Evolutionary conservation across 2,329 filamentous ascomycete genomes (phyloP), one percentile per base, ranked within the genome.

Genomic region (Xylaria sp.): DNA sequence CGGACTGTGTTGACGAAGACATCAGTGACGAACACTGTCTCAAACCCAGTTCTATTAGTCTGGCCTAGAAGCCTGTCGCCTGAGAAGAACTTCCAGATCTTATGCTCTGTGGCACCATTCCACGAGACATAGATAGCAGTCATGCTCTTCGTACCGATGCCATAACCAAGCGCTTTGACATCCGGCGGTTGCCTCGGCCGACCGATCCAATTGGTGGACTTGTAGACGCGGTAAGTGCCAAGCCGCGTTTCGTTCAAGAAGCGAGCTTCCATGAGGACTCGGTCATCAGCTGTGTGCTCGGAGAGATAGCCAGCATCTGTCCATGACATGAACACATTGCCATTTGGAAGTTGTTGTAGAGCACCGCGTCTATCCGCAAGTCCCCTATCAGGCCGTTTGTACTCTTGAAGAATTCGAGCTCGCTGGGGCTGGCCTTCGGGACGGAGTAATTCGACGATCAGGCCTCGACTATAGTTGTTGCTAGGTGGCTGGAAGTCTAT

Each of bases 91-190:
- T 61, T 66, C 57, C 39, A 44, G 12, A 20, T 66, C 20, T 25
- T 54, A 39, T 66, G 64, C 23, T 66, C 64, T 10, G 64, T 66
- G 9, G 64, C 64, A 23, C 64, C 64, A 32, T 66, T 66, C 64
- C 64, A 66, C 9, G 64, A 66, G 12, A 66, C 64, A 23, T 66
- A 62, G 32, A 66, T 62, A 1, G 48, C 64, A 5, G 64, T 66
- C 57, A 62, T 66, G 37, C 48, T 66, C 32, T 48, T 60, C 12
- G 34, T 18, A 5, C 64, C 57, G 12, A 50, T 10, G n/a, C 64
- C 57, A 32, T 66, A 62, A 23, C 64, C 64, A 4, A 66, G 15
- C 3, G 64, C 46, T 44, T 51, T 61, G 46, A 66, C 41, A 44
- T 66, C 64, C 12, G 64, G 56, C 3, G 64, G 56, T 15, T 61